These are phyloP conservation scores for Fomitopsis schrenkii DNA, from an alignment of 1,284 basidiomycete genomes.

Conservation along the genomic window DNA sequence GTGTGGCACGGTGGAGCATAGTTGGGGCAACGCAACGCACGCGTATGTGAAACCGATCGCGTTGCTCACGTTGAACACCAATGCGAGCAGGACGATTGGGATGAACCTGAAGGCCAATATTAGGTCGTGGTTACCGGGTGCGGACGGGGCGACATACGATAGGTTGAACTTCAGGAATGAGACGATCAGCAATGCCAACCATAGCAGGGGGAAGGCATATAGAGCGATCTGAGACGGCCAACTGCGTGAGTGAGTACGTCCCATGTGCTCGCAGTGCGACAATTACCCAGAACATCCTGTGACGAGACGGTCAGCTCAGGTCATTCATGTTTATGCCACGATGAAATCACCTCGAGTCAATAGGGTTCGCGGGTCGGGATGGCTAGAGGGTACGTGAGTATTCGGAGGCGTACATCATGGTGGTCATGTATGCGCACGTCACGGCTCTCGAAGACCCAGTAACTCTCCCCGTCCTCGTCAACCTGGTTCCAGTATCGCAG, in stretches of 20 bases:
- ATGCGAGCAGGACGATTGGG: slow-evolving; percentile 83
- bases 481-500: slow-evolving; percentile 97
- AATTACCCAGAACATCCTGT: slow-evolving; percentile 88
- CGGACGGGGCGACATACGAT: slow-evolving; percentile 49
- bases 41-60: slow-evolving; percentile 91
- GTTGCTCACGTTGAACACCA: slow-evolving; percentile 91
- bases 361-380: slow-evolving; percentile 82
- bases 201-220: slow-evolving; percentile 86
- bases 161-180: slow-evolving; percentile 86
- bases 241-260: background rate
- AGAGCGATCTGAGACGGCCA: slow-evolving; percentile 65
- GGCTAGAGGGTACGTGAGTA: slow-evolving; percentile 49
- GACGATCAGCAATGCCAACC: slow-evolving; percentile 82
- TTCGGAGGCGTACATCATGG: slow-evolving; percentile 1
- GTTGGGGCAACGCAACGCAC: slow-evolving; percentile 37
- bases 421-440: slow-evolving; percentile 58
- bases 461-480: slow-evolving; percentile 92
- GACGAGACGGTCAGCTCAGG: slow-evolving; percentile 6
- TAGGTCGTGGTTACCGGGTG: background rate
- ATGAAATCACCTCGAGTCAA: slow-evolving; percentile 77
- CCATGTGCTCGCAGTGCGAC: background rate
- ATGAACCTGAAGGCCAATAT: slow-evolving; percentile 55
- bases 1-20: background rate
- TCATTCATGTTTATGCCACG: slow-evolving; percentile 7
- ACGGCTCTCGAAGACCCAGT: slow-evolving; percentile 93